phyloP scores from a whole-genome alignment of 139 green algal species.

The Closterium sp. region DNA sequence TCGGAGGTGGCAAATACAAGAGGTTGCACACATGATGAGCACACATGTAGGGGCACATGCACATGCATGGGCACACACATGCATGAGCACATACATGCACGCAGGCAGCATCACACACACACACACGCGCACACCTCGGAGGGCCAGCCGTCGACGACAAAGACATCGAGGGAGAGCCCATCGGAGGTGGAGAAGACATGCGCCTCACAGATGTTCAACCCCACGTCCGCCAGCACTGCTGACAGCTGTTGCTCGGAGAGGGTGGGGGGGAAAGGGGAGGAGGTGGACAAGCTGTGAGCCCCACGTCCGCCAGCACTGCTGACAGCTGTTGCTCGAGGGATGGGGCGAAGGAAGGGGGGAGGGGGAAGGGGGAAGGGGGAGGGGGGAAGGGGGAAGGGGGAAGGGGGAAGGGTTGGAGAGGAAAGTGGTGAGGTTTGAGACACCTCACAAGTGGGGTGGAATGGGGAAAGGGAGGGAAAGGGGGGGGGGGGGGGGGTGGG shows the following conservation, averaged over 20 bases:
- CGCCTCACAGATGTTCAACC: slow-evolving; percentile 96
- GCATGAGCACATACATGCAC: no score
- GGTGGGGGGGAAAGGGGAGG: neutral
- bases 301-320: no score
- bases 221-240: slow-evolving; percentile 68
- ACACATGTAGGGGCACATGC: no score
- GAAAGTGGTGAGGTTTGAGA: no score
- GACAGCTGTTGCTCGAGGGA: no score
- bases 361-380: neutral
- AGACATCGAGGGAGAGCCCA: slow-evolving; percentile 91
- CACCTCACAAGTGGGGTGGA: no score
- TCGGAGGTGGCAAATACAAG: no score
- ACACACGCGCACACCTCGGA: slow-evolving; percentile 35
- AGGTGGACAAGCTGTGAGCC: neutral
- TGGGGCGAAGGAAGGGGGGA: neutral
- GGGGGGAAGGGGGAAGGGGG: neutral
- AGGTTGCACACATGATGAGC: no score
- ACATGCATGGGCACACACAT: no score
- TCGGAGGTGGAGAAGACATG: slow-evolving; percentile 98
- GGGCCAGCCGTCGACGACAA: slow-evolving; percentile 70
- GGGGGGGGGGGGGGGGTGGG: neutral
- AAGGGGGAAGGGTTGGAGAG: neutral
- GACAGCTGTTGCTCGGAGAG: slow-evolving; percentile 27
- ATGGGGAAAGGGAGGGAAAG: neutral
- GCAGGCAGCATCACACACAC: no score